phyloP scores from a whole-genome alignment of 441 rosid genomes.

The Gossypium schwendimanii region DNA sequence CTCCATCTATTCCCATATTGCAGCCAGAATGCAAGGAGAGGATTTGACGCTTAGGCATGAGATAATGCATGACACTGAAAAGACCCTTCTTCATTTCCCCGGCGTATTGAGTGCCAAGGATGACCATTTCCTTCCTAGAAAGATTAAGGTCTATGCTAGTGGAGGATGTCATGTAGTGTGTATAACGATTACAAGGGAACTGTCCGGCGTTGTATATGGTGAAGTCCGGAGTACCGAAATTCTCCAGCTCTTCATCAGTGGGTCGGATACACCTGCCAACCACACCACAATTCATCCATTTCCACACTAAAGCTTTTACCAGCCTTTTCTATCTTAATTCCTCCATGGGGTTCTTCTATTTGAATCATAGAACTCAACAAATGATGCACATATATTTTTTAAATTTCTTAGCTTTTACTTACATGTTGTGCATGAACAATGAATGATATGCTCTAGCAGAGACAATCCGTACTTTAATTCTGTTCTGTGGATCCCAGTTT shows the following conservation, averaged over 20 bases:
- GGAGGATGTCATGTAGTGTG: constrained; percentile 98
- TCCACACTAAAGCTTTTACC: constrained; percentile 22
- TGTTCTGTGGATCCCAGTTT: constrained; percentile 83
- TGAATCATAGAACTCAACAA: constrained; percentile 1
- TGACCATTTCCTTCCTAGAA: constrained; percentile 95
- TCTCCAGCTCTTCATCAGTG: constrained; percentile 96
- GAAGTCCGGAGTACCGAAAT: constrained; percentile 98
- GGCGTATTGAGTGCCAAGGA: constrained; percentile 97
- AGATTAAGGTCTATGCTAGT: constrained; percentile 95
- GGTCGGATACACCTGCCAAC: constrained; percentile 96
- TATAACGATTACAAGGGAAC: constrained; percentile 97
- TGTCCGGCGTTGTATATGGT: constrained; percentile 98
- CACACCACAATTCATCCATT: constrained; percentile 41
- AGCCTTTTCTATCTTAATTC: not conserved
- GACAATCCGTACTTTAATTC: constrained; percentile 89
- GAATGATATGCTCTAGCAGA: constrained; percentile 98
- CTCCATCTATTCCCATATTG: constrained; percentile 99
- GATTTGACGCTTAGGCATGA: constrained; percentile 97
- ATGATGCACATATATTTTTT: not conserved
- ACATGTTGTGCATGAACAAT: constrained; percentile 96
- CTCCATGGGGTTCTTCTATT: not conserved
- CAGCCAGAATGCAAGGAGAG: constrained; percentile 97
- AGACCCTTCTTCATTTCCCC: constrained; percentile 99
- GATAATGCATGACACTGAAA: constrained; percentile 97
- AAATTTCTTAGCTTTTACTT: constrained; percentile 34